Evolutionary conservation across 768 basidiomycete genomes (phyloP), one percentile per base, ranked within the genome.

Genomic region (Suillus ampliporus): DNA sequence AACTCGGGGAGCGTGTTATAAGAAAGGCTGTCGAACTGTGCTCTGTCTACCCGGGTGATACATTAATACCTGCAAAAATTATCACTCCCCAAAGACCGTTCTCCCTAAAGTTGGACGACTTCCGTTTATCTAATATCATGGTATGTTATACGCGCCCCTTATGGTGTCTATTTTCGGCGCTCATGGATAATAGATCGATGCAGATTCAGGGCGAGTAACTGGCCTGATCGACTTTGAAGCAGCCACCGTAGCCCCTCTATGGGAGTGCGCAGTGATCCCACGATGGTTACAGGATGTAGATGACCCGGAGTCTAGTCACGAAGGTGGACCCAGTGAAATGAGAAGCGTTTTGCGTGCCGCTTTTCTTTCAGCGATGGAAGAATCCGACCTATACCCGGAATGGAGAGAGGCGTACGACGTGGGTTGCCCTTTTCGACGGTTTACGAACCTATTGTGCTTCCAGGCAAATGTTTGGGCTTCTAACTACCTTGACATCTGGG

Each of bases 251-350:
- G 66, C 62, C 28, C 68, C 70, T 5, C 21, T 66, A 26, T 69
- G 71, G 68, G 67, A 71, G 41, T 71, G 70, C 47, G 61, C 71
- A 19, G 50, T 61, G 28, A 53, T 71, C 13, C 70, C 70, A 4
- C 56, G 61, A 21, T 69, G 70, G 70, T 28, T 69, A 14, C 61
- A 62, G 53, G 62, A 64, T 46, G 46, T 54, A 9, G 46, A 60
- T 41, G 61, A 66, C 41, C 40, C 41, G 51, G 63, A 71, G 26
- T 51, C 28, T 5, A 51, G 28, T 28, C 17, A 19, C 26, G 26
- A 50, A 28, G 48, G 48, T 4, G 28, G 17, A 28, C 10, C 48
- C 28, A 11, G 10, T 50, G 17, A 26, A 28, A 26, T 17, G 4
- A 48, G 47, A 28, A 28, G 26, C 15, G 4, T 17, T 28, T 28